Percentiles rank a stretch among this genome's conserved stretches.
Evolutionary conservation across 805 yeast genomes (phyloP).

Genomic region (Nakazawaea peltata): DNA sequence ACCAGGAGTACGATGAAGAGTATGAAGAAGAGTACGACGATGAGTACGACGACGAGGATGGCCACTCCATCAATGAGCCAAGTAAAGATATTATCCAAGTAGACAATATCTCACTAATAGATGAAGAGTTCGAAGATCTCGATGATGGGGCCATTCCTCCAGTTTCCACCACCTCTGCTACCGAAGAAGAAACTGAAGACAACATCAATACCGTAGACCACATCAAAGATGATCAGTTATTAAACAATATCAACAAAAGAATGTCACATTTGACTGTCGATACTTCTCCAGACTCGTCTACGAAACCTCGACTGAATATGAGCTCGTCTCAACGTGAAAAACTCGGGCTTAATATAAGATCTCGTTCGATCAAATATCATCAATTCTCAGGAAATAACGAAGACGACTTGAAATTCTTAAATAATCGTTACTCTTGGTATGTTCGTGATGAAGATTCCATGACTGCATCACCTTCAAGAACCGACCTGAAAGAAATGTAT

Average conservation of each 20-base stretch:
- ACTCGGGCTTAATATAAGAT: conserved; percentile 3
- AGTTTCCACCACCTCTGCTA: too few species aligned
- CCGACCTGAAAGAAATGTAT: conserved; percentile 1
- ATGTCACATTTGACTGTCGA: conserved; percentile 8
- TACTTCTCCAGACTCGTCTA: not conserved
- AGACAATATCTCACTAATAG: too few species aligned
- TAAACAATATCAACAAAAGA: conserved; percentile 5
- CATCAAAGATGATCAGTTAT: not conserved
- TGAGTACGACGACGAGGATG: too few species aligned
- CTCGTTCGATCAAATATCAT: conserved; percentile 13
- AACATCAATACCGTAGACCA: not conserved
- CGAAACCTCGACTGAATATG: conserved; percentile 2
- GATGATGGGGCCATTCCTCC: too few species aligned
- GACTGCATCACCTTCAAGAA: too few species aligned
- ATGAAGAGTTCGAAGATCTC: too few species aligned
- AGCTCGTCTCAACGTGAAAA: conserved; percentile 1
- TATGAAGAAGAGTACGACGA: too few species aligned
- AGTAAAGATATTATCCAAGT: too few species aligned
- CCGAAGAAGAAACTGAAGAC: too few species aligned
- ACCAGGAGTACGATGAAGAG: too few species aligned
- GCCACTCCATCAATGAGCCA: too few species aligned
- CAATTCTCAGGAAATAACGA: conserved; percentile 13
- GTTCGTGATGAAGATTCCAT: conserved; percentile 9
- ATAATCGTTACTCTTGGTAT: conserved; percentile 20
- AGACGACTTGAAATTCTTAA: conserved; percentile 16